Evolutionary conservation across 2,329 filamentous ascomycete species (phyloP).

Genomic region (Arthrobotrys pseudoclavata): DNA sequence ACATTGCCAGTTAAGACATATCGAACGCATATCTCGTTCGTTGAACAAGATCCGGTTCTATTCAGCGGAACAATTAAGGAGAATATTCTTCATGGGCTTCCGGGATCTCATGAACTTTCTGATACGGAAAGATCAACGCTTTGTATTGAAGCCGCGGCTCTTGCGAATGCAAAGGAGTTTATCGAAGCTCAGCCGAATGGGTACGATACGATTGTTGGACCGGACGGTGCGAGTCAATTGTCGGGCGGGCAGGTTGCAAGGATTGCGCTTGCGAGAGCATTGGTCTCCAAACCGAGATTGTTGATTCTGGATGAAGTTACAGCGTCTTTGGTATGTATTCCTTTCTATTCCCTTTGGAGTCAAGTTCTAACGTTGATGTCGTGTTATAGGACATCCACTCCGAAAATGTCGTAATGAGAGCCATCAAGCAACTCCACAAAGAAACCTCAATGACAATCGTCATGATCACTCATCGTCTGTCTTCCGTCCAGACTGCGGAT

Average conservation of each 20-base stretch:
- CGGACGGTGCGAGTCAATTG: slow-evolving; percentile 62
- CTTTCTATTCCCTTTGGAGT: neutral
- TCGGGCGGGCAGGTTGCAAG: slow-evolving; percentile 62
- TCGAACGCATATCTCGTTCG: slow-evolving; percentile 73
- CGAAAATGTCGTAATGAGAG: slow-evolving; percentile 55
- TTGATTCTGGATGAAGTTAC: slow-evolving; percentile 63
- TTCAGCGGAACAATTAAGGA: slow-evolving; percentile 75
- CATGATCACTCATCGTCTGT: slow-evolving; percentile 67
- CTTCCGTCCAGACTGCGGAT: slow-evolving; percentile 66
- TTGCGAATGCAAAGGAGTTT: slow-evolving; percentile 63
- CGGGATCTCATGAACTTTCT: slow-evolving; percentile 69
- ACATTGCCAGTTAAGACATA: slow-evolving; percentile 70
- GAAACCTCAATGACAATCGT: slow-evolving; percentile 66
- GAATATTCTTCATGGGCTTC: slow-evolving; percentile 70
- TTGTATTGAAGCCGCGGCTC: slow-evolving; percentile 60
- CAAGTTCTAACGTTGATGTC: neutral
- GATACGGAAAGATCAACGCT: slow-evolving; percentile 38
- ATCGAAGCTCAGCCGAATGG: slow-evolving; percentile 61
- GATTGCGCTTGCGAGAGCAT: slow-evolving; percentile 65
- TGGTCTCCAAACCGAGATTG: slow-evolving; percentile 61
- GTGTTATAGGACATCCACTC: slow-evolving; percentile 49
- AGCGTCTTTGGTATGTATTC: slow-evolving; percentile 60
- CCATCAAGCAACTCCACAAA: slow-evolving; percentile 40
- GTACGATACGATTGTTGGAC: slow-evolving; percentile 62
- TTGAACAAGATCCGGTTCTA: slow-evolving; percentile 77